phyloP scores from a whole-genome alignment of 2,329 filamentous ascomycete species.

The Talaromyces sp. region DNA sequence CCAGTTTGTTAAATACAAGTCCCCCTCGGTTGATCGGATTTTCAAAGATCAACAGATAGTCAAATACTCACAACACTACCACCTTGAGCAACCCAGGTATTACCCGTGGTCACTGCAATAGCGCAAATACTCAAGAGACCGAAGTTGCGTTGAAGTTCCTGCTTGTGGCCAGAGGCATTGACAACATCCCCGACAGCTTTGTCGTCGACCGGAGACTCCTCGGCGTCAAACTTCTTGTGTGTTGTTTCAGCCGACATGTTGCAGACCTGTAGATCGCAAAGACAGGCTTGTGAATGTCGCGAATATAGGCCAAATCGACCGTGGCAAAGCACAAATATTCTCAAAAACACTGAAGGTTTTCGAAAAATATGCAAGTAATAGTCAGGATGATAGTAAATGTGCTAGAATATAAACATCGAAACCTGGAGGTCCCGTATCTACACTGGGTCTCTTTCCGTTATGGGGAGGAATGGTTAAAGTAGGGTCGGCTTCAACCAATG shows the following conservation, averaged over 20 bases:
- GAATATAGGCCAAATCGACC: neutral
- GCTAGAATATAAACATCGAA: conserved; percentile 4
- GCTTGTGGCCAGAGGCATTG: conserved; percentile 62
- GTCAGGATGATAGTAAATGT: neutral
- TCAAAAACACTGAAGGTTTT: neutral
- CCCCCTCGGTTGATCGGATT: neutral
- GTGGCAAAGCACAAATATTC: neutral
- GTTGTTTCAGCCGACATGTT: conserved; percentile 21
- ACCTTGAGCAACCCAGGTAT: conserved; percentile 62
- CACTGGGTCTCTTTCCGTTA: neutral
- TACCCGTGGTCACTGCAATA: conserved; percentile 60
- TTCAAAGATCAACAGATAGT: neutral
- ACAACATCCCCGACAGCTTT: conserved; percentile 42
- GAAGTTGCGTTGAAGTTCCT: conserved; percentile 63
- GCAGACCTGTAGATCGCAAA: neutral
- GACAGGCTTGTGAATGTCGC: neutral
- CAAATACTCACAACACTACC: conserved; percentile 54
- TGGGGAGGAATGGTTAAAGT: neutral
- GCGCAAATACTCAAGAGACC: conserved; percentile 58
- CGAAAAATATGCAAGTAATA: neutral
- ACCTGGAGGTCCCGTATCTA: neutral
- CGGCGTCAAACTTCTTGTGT: conserved; percentile 24
- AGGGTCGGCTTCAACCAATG: neutral
- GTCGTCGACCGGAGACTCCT: conserved; percentile 27
- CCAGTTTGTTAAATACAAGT: conserved; percentile 20